Conservation (phyloP, 2,329 filamentous ascomycete genomes). For the Talaromyces amestolkiae region DNA sequence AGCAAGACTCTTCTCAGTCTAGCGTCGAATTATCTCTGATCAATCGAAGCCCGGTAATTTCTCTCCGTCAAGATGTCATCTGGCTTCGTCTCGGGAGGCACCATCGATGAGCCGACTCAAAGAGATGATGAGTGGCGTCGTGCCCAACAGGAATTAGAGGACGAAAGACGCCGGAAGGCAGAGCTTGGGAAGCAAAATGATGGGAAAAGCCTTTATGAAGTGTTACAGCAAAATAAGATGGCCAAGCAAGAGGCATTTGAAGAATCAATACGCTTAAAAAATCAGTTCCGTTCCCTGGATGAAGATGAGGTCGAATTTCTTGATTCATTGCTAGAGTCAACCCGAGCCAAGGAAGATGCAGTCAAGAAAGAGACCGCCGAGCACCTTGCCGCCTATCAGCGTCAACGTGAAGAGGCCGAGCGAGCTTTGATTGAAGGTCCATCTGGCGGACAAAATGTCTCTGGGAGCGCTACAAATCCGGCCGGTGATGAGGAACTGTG, state of each 20-base stretch:
- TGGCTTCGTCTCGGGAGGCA: conserved; percentile 46
- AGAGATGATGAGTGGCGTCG: conserved; percentile 46
- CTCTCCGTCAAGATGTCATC: conserved; percentile 40
- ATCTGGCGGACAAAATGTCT: conserved; percentile 27
- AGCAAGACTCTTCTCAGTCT: neutral
- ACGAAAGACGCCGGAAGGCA: conserved; percentile 45
- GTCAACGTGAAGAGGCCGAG: conserved; percentile 59
- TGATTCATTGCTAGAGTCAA: conserved; percentile 57
- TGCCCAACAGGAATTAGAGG: conserved; percentile 47
- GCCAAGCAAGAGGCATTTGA: conserved; percentile 55
- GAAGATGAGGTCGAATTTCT: conserved; percentile 54
- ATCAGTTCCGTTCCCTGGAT: conserved; percentile 52
- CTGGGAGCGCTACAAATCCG: conserved; percentile 23
- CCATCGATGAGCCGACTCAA: conserved; percentile 39
- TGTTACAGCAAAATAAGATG: conserved; percentile 51
- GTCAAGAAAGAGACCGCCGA: conserved; percentile 59
- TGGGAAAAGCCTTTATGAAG: conserved; percentile 50
- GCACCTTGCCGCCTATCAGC: conserved; percentile 58
- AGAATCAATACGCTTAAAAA: conserved; percentile 50
- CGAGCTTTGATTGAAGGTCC: conserved; percentile 44
- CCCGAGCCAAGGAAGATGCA: conserved; percentile 55
- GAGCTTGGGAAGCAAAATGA: conserved; percentile 53
- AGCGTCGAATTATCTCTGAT: neutral
- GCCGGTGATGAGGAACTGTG: conserved; percentile 47
- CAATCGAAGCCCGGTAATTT: neutral